Base-by-base conservation (phyloP, 345 rosid genomes). In the Boechera divaricarpa region DNA sequence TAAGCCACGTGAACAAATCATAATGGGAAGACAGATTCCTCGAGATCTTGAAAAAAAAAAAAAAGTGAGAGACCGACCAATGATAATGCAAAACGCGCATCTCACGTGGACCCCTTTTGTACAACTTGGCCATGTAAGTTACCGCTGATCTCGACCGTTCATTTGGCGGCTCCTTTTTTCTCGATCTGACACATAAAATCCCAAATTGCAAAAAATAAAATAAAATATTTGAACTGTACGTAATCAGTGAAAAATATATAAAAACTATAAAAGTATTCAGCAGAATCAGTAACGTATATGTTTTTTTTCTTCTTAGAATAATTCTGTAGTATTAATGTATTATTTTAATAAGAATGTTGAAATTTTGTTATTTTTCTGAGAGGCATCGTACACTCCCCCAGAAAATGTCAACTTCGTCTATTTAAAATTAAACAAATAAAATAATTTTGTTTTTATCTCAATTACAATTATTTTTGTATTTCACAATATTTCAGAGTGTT, bases 111-210 rank as follows among this genome's bases (percentile, higher is more conserved):
- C 73, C 81, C 81, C 59, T 49, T 12, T 60, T 60, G 58, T 66
- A 48, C 81, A 72, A 72, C 74, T 59, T 78, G 81, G 73, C 74
- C 81, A 72, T 72, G 63, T 38, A 78, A 65, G 39, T 72, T 38
- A 78, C 69, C 81, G 63, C 72, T 66, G 73, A 78, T 78, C 77
- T 59, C 63, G 74, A 78, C 81, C 81, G 81, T 78, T 78, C 81
- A 72, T 66, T 78, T 67, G 81, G 52, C 74, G 74, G 63, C 77
- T 72, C 48, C 64, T 60, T 78, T 78, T 42, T 72, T 8, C 12
- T 54, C 33, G 7, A 45, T 56, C 77, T 78, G 81, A 78, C 77
- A 72, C 69, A 72, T 51, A 58, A 78, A 72, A 64, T 77, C 71
- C 52, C 53, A 77, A 71, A 13, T 47, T 58, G 39, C 51, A 3